Percentiles rank a stretch among this genome's conserved stretches.
Conservation (phyloP, 202 grass and related monocot genomes). For the Cymbopogon flexuosus region DNA sequence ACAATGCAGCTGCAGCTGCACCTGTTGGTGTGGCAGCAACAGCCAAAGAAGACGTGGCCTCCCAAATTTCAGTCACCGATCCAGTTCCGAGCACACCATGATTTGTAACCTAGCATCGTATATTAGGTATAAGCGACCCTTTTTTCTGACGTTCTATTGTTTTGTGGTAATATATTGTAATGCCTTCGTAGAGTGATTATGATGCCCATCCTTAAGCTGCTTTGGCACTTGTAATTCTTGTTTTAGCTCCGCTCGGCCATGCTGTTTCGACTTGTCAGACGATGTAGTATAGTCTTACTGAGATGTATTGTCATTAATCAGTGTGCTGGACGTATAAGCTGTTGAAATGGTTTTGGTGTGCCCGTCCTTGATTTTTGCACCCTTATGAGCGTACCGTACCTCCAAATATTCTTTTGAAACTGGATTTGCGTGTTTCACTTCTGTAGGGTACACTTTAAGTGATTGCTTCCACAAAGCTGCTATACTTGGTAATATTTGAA, state of each 20-base stretch:
- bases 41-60: constrained; percentile 46
- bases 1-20: constrained; percentile 2
- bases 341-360: not conserved
- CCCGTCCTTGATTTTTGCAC: not conserved
- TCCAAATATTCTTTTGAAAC: not conserved
- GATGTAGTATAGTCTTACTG: constrained; percentile 37
- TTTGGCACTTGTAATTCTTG: constrained; percentile 24
- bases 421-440: not conserved
- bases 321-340: constrained; percentile 23
- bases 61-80: constrained; percentile 43
- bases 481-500: too few species aligned
- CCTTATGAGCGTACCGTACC: not conserved
- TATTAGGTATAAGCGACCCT: constrained; percentile 46
- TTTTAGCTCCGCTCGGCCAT: constrained; percentile 15
- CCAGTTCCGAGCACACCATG: constrained; percentile 58
- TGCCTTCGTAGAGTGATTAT: constrained; percentile 46
- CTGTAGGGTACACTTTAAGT: too few species aligned
- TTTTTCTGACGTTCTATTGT: constrained; percentile 34
- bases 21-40: not conserved
- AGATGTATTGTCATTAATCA: constrained; percentile 33
- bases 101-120: constrained; percentile 41
- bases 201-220: not conserved
- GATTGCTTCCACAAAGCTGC: too few species aligned
- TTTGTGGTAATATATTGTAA: constrained; percentile 46
- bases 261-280: constrained; percentile 19